phyloP scores from a whole-genome alignment of 208 protist genomes.

The Porcisia hertigi region DNA sequence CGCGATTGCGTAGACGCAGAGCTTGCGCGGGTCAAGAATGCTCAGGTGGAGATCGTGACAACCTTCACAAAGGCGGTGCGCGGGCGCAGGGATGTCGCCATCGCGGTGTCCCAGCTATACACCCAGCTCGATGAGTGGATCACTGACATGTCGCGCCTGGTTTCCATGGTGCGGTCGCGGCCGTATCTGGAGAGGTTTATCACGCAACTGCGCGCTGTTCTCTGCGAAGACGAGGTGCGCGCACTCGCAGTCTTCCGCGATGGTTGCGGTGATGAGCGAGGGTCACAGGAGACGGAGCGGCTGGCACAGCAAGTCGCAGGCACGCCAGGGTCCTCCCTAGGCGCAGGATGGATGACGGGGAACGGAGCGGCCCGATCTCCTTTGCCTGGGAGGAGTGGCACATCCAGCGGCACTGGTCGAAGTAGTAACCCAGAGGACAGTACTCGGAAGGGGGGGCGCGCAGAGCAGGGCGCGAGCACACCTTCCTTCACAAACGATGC shows the following conservation, averaged over 20 bases:
- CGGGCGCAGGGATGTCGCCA: slow-evolving; percentile 26
- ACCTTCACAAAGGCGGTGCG: slow-evolving; percentile 21
- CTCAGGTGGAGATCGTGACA: slow-evolving; percentile 23
- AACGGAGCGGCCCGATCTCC: not conserved
- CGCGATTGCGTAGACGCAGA: slow-evolving; percentile 24
- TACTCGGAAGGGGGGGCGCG: not conserved
- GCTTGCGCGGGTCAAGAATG: slow-evolving; percentile 12
- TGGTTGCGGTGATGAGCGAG: no score
- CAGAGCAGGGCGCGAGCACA: not conserved
- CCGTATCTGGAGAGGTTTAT: slow-evolving; percentile 50
- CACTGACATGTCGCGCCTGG: slow-evolving; percentile 23
- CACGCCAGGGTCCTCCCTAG: not conserved
- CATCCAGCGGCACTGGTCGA: no score
- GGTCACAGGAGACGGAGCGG: no score
- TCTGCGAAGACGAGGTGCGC: slow-evolving; percentile 83
- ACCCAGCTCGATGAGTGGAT: slow-evolving; percentile 21
- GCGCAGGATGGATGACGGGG: not conserved
- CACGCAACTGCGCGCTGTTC: slow-evolving; percentile 49
- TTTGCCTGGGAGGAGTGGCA: not conserved
- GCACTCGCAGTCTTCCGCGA: slow-evolving; percentile 32
- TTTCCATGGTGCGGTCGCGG: slow-evolving; percentile 31
- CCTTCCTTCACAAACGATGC: not conserved
- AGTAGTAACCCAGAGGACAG: not conserved
- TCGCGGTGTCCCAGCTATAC: slow-evolving; percentile 21
- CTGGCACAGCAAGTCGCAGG: not conserved